Conservation (phyloP, 139 green algal species). For the Chlorella sp. region DNA sequence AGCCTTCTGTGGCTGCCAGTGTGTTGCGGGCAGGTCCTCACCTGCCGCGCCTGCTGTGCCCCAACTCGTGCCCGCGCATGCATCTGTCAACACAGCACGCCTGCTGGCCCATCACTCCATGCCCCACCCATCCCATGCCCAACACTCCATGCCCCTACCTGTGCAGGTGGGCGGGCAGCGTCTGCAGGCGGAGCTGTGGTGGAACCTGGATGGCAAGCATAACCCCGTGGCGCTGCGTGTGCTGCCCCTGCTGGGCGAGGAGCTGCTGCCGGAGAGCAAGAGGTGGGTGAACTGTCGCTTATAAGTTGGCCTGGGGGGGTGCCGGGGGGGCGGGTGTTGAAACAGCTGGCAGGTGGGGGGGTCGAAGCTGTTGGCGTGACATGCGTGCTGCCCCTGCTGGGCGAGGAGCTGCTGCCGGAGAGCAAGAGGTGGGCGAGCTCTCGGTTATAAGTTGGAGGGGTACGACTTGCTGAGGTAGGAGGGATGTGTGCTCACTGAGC, state of each 20-base stretch:
- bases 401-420: no score
- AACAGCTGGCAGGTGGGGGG: no score
- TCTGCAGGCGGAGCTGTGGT: slow-evolving; percentile 18
- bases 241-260: slow-evolving; percentile 23
- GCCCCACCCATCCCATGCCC: not conserved
- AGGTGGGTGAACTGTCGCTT: not conserved
- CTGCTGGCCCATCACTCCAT: no score
- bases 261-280: slow-evolving; percentile 28
- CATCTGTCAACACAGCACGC: not conserved
- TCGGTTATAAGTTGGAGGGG: no score
- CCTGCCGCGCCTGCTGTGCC: no score
- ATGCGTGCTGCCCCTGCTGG: no score
- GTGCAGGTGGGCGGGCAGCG: not conserved
- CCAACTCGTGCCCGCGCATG: not conserved
- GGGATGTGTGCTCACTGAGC: no score
- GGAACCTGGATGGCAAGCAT: slow-evolving; percentile 26
- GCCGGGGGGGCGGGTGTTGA: no score
- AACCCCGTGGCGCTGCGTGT: not conserved
- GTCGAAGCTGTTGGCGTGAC: no score
- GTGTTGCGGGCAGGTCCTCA: not conserved
- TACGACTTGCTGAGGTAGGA: no score
- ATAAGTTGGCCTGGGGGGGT: no score
- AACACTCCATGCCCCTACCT: not conserved
- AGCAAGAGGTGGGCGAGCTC: no score
- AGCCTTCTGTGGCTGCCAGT: not conserved